A percentile compares a stretch with the other conserved stretches of the same genome.
phyloP scores from a whole-genome alignment of 176 grass and related monocot species.

The Stipa capillata region DNA sequence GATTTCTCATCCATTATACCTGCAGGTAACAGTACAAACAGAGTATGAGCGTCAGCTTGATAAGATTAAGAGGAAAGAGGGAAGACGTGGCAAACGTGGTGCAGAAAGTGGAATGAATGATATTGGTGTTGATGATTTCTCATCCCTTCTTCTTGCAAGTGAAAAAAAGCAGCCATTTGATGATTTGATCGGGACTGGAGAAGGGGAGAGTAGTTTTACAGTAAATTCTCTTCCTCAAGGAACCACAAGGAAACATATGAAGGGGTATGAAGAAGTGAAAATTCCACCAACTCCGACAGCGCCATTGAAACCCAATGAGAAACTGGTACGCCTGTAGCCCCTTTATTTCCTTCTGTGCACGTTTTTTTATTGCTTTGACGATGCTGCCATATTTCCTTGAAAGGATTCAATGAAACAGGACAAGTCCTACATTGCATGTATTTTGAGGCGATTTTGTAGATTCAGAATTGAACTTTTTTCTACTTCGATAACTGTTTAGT shows the following conservation, averaged over 20 bases:
- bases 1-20: slow-evolving; percentile 9
- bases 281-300: slow-evolving; percentile 81
- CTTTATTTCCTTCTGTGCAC: not conserved
- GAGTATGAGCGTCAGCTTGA: slow-evolving; percentile 86
- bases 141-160: slow-evolving; percentile 74
- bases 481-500: not conserved
- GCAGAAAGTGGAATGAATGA: slow-evolving; percentile 54
- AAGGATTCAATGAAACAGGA: slow-evolving; percentile 11
- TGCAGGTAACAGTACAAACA: slow-evolving; percentile 86
- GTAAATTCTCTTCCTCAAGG: slow-evolving; percentile 86
- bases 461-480: not conserved
- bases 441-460: not conserved
- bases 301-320: slow-evolving; percentile 67
- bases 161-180: slow-evolving; percentile 81
- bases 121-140: slow-evolving; percentile 63
- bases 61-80: slow-evolving; percentile 91
- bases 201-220: slow-evolving; percentile 41
- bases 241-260: slow-evolving; percentile 67
- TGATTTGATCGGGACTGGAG: slow-evolving; percentile 79
- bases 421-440: not conserved
- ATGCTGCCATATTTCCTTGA: not conserved
- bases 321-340: slow-evolving; percentile 51
- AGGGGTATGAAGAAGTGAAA: slow-evolving; percentile 96
- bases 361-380: not conserved
- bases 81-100: slow-evolving; percentile 60